Percentiles rank a stretch among this genome's conserved stretches.
phyloP scores from a whole-genome alignment of 1,284 basidiomycete genomes.

The Hypsizygus ulmarius region DNA sequence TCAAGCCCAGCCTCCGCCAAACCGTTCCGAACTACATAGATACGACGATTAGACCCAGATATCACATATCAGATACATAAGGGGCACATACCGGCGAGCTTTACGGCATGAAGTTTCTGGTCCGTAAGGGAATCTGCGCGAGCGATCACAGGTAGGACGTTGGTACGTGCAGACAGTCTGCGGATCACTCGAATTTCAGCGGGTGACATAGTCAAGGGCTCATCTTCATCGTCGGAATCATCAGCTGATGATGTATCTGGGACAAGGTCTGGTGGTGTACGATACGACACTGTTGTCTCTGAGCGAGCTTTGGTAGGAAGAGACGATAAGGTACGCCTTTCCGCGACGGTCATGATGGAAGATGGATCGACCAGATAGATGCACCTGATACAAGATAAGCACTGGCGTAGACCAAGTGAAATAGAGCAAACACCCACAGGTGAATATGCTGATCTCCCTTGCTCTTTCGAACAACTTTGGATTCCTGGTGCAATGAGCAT shows the following conservation, averaged over 20 bases:
- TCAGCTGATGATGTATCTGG: conserved; percentile 49
- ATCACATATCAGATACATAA: background rate
- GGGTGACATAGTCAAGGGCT: conserved; percentile 61
- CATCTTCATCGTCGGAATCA: conserved; percentile 47
- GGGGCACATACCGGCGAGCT: conserved; percentile 48
- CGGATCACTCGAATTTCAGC: conserved; percentile 75
- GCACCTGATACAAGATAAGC: conserved; percentile 45
- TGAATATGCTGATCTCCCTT: conserved; percentile 85
- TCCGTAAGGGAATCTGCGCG: conserved; percentile 78
- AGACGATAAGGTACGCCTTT: conserved; percentile 45
- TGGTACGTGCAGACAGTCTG: conserved; percentile 65
- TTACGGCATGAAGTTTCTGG: conserved; percentile 61
- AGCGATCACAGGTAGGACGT: conserved; percentile 76
- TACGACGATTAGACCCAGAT: conserved; percentile 8
- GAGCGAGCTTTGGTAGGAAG: conserved; percentile 54
- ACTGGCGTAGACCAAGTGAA: background rate
- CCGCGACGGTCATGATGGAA: conserved; percentile 55
- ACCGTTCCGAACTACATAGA: conserved; percentile 50
- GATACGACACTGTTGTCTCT: conserved; percentile 55
- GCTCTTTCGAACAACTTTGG: conserved; percentile 78
- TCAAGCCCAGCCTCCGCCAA: conserved; percentile 61
- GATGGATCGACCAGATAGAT: conserved; percentile 81
- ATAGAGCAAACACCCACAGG: conserved; percentile 48
- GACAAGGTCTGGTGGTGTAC: conserved; percentile 49
- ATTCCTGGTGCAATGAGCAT: conserved; percentile 52